Base-by-base conservation (phyloP, 75 land plant species). In the Azolla pinnata region DNA sequence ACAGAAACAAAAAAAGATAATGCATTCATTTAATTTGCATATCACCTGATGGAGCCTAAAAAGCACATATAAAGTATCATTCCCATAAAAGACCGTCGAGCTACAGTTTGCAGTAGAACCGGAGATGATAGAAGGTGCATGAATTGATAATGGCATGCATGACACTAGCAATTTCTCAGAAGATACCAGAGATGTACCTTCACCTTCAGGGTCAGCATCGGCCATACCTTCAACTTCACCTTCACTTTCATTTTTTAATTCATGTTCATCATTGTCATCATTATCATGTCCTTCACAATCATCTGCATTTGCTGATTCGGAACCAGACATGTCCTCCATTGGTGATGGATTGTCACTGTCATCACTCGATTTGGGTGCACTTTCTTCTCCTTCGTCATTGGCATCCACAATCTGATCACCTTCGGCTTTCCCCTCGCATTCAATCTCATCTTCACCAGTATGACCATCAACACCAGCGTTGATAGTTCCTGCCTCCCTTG, bases 201-300 rank as follows among this genome's bases (percentile, higher is more conserved):
- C 88, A 18, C 80, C 87, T 20, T 84, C 89, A 1, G 73, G 85
- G 69, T 89, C 85, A 52, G 75, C 81, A 69, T 71, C 75, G n/a
- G 82, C 86, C 67, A 89, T 96, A 45, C 83, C 93, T 63, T 91
- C 89, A 31, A 85, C 83, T 73, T 84, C 97, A 79, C 96, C 83
- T 66, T 89, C 75, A 28, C 30, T 40, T 33, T 72, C 66, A 14
- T 28, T 61, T 56, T 57, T 83, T 60, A 73, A 68, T 44, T 79
- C 86, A 61, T 75, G 77, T 56, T 78, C 74, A 21, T 73, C 82
- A 23, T 66, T 84, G 63, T 88, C 97, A 18, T 76, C 76, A 58
- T 82, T 83, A 66, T 88, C 90, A 7, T 74, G 80, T 63, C 78
- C 93, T 60, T 75, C 83, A 25, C 63, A 54, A 42, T 79, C 84